Conservation (phyloP, 768 basidiomycete species). For the Lentinula boryana region DNA sequence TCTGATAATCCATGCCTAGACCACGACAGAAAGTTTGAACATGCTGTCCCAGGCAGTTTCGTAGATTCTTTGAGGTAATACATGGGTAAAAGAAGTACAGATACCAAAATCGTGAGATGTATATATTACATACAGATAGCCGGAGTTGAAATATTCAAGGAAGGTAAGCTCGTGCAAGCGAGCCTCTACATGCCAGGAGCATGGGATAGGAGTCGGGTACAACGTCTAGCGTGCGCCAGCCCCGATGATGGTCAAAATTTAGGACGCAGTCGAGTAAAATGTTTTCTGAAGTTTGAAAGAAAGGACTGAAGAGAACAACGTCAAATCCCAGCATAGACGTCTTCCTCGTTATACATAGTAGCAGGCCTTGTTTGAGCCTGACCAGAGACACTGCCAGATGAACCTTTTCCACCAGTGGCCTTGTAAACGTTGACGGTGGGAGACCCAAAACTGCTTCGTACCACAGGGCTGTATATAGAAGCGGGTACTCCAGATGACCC, state of each 20-base stretch:
- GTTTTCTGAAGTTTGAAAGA: background rate
- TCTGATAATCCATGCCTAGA: too few relatives aligned
- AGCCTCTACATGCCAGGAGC: background rate
- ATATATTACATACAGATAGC: background rate
- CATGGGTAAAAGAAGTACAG: constrained; percentile 6
- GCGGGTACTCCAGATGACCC: background rate
- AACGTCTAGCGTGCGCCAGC: background rate
- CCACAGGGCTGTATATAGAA: background rate
- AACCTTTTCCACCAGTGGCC: background rate
- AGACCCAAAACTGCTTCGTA: background rate
- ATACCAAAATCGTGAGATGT: background rate
- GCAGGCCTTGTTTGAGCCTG: constrained; percentile 22
- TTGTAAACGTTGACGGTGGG: background rate
- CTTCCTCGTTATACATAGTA: constrained; percentile 42
- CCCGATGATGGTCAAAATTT: background rate
- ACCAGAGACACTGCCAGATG: background rate
- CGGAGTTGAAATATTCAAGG: background rate
- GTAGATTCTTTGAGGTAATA: constrained; percentile 6
- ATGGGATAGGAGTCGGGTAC: background rate
- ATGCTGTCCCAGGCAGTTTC: background rate
- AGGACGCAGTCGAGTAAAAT: background rate
- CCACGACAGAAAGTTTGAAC: too few relatives aligned
- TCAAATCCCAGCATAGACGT: constrained; percentile 50
- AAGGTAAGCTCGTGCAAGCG: background rate
- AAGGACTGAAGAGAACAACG: constrained; percentile 8